phyloP scores from a whole-genome alignment of 2,329 filamentous ascomycete genomes.

The Daldinia eschscholtzii region DNA sequence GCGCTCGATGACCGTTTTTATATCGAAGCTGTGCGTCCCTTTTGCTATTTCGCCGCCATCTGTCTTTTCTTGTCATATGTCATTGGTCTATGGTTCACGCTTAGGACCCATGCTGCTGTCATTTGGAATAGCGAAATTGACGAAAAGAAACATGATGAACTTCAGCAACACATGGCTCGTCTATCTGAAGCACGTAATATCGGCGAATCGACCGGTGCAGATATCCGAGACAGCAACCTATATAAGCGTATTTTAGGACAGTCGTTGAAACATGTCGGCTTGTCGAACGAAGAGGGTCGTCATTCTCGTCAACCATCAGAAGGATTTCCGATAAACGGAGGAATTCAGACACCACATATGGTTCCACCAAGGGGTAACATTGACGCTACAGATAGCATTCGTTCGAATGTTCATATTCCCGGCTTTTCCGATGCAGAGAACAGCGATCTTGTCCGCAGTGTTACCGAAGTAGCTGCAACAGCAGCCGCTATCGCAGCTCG shows the following conservation, averaged over 20 bases:
- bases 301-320: conserved; percentile 49
- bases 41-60: conserved; percentile 88
- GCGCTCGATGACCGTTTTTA: conserved; percentile 91
- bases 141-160: conserved; percentile 77
- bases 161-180: conserved; percentile 48
- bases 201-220: conserved; percentile 66
- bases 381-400: conserved; percentile 57
- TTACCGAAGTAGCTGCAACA: conserved; percentile 93
- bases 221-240: conserved; percentile 87
- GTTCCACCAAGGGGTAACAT: conserved; percentile 76
- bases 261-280: conserved; percentile 85
- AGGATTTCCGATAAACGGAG: conserved; percentile 57
- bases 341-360: conserved; percentile 72
- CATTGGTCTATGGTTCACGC: conserved; percentile 94
- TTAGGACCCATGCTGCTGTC: conserved; percentile 93
- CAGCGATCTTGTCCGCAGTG: conserved; percentile 82
- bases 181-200: conserved; percentile 56
- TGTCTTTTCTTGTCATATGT: conserved; percentile 93
- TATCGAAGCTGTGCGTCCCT: conserved; percentile 88
- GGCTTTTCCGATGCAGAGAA: conserved; percentile 87
- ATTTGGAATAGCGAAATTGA: conserved; percentile 93
- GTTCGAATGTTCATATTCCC: conserved; percentile 67
- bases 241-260: conserved; percentile 96
- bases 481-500: conserved; percentile 88
- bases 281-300: conserved; percentile 64